Evolutionary conservation across 1,139 yeast genomes (phyloP), one percentile per base, ranked within the genome.

Genomic region (Tardiomyces blankii): DNA sequence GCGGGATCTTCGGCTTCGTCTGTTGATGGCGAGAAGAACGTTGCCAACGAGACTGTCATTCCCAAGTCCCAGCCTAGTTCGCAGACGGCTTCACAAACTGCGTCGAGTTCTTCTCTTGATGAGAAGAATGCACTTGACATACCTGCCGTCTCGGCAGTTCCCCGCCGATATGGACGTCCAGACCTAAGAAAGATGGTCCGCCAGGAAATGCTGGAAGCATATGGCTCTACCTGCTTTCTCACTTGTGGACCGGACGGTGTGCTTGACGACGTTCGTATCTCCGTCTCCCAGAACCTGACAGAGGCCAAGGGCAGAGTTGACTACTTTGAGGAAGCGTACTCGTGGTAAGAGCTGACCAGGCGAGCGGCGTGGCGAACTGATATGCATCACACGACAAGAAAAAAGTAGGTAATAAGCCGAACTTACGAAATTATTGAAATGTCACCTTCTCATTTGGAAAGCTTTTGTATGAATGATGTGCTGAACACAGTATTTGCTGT

Each of bases 161-260:
- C 35, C n/a, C 35, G 35, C 3, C 9, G 9, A 5, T 30, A 30
- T 9, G 35, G 16, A 14, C 35, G 35, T 5, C 35, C 35, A 5
- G 9, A 30, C 16, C 5, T 30, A 5, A 5, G 35, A 5, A 5
- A 30, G 35, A 30, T 30, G 9, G 35, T 30, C 16, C 4, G 16
- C n/a, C 12, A 35, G n/a, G 19, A 35, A 9, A 35, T 35, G 18
- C 39, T 16, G 7, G n/a, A 35, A 3, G 6, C 19, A 4, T 60
- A 61, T 38, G 65, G 64, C 18, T 50, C 61, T 3, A 1, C 54
- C 62, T 0, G 61, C 59, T 3, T 59, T 72, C 38, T 70, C 18
- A 57, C 64, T 3, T 71, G 75, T 57, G 77, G 75, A 3, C 74
- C 77, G 2, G 51, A 60, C 1, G 25, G 55, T 1, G 64, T 73